Percentiles rank a stretch among this genome's conserved stretches.
Conservation (phyloP, 106 monocot genomes). For the Phalaenopsis aphrodite region DNA sequence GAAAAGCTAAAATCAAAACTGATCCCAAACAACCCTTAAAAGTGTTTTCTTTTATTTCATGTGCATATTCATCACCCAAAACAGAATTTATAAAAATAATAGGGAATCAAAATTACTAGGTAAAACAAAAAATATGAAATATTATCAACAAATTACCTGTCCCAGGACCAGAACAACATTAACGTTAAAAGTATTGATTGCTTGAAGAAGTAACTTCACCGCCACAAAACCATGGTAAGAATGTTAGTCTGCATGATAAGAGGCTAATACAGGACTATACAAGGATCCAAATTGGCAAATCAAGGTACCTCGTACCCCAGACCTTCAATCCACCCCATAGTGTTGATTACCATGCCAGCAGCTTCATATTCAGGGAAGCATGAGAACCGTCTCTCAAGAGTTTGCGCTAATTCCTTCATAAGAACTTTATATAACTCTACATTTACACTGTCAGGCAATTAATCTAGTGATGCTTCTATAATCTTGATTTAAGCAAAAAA, state of each 20-base stretch:
- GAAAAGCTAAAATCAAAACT: too few relatives aligned
- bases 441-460: constrained; percentile 53
- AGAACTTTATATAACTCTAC: constrained; percentile 81
- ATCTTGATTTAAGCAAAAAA: background rate
- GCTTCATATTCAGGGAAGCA: constrained; percentile 84
- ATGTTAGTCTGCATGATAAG: background rate
- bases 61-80: background rate
- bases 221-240: background rate
- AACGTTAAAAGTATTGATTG: constrained; percentile 62
- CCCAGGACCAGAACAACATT: constrained; percentile 86
- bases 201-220: constrained; percentile 71
- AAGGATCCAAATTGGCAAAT: background rate
- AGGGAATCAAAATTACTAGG: background rate
- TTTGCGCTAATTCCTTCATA: constrained; percentile 81
- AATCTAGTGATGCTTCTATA: background rate
- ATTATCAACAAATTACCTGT: constrained; percentile 40
- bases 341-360: constrained; percentile 98
- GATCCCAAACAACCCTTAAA: background rate
- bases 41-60: background rate
- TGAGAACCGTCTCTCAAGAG: constrained; percentile 70
- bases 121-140: background rate
- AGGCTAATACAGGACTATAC: background rate
- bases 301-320: constrained; percentile 81
- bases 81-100: background rate
- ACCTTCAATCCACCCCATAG: constrained; percentile 98